Conservation (phyloP, 2,329 filamentous ascomycete genomes). For the Aspergillus tubingensis region DNA sequence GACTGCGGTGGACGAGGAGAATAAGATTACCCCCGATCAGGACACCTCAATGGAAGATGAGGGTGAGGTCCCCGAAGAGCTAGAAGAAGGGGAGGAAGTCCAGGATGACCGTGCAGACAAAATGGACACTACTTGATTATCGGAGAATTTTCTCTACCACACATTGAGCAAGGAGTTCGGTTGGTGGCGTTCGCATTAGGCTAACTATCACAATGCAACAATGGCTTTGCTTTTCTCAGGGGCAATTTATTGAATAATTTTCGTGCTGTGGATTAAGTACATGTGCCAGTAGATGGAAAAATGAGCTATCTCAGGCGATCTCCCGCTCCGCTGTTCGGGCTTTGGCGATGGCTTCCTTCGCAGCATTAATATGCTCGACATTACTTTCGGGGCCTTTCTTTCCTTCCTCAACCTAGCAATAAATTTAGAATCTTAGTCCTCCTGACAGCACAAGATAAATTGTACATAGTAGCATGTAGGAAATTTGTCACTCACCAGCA, state of each 20-base stretch:
- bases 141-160: conserved; percentile 18
- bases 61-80: conserved; percentile 47
- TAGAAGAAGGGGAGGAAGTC: conserved; percentile 53
- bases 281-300: neutral
- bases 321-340: conserved; percentile 43
- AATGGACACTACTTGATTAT: conserved; percentile 63
- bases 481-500: conserved; percentile 63
- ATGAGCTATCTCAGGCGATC: conserved; percentile 32
- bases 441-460: neutral
- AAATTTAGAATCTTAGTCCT: neutral
- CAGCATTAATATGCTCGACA: conserved; percentile 44
- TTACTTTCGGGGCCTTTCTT: conserved; percentile 43
- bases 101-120: conserved; percentile 55
- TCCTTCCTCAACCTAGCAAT: conserved; percentile 39
- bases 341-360: conserved; percentile 44
- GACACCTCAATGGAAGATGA: conserved; percentile 64
- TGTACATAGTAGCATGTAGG: neutral
- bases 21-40: conserved; percentile 38
- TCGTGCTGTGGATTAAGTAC: neutral
- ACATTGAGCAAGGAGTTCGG: conserved; percentile 32
- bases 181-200: conserved; percentile 25
- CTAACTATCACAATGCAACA: conserved; percentile 22
- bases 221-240: conserved; percentile 12
- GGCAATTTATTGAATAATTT: conserved; percentile 5
- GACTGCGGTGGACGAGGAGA: conserved; percentile 42